Conservation (phyloP, 2,329 filamentous ascomycete genomes). For the Hypoxylon sp. region DNA sequence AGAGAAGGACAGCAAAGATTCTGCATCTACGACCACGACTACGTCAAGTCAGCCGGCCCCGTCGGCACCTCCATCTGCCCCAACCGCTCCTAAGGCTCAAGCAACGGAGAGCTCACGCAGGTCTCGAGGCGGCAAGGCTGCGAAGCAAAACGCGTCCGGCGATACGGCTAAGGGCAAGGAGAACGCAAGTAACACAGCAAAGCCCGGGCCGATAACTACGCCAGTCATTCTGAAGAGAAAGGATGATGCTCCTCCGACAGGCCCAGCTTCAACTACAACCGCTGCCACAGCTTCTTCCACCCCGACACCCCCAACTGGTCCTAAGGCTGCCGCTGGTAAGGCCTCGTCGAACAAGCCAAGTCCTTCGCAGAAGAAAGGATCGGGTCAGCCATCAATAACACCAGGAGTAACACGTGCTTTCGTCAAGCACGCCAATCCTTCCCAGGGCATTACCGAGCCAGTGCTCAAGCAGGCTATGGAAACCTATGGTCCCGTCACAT, state of each 20-base stretch:
- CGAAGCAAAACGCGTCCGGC: conserved; percentile 52
- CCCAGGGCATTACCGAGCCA: conserved; percentile 90
- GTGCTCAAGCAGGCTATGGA: conserved; percentile 82
- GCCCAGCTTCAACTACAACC: conserved; percentile 44
- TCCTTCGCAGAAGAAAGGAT: conserved; percentile 54
- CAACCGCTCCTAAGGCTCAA: conserved; percentile 52
- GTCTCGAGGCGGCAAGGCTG: conserved; percentile 55
- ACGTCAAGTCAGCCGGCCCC: conserved; percentile 44
- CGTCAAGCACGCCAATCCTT: conserved; percentile 86
- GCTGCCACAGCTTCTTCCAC: conserved; percentile 51
- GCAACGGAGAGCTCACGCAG: conserved; percentile 54
- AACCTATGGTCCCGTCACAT: conserved; percentile 79
- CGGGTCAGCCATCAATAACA: conserved; percentile 51
- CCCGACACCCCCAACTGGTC: conserved; percentile 54
- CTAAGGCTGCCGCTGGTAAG: conserved; percentile 49
- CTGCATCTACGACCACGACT: conserved; percentile 42
- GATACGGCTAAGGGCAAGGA: conserved; percentile 52
- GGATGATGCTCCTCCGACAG: conserved; percentile 42
- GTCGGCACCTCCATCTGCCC: conserved; percentile 45
- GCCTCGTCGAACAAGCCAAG: conserved; percentile 44
- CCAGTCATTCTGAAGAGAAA: conserved; percentile 53
- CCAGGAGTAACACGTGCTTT: conserved; percentile 76
- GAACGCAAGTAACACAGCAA: conserved; percentile 44
- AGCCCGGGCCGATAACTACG: conserved; percentile 49
- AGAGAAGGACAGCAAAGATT: conserved; percentile 47